Evolutionary conservation across 371 early-diverging fungal species (phyloP), one percentile per base, ranked within the genome.

Genomic region (Mortierella sp.): DNA sequence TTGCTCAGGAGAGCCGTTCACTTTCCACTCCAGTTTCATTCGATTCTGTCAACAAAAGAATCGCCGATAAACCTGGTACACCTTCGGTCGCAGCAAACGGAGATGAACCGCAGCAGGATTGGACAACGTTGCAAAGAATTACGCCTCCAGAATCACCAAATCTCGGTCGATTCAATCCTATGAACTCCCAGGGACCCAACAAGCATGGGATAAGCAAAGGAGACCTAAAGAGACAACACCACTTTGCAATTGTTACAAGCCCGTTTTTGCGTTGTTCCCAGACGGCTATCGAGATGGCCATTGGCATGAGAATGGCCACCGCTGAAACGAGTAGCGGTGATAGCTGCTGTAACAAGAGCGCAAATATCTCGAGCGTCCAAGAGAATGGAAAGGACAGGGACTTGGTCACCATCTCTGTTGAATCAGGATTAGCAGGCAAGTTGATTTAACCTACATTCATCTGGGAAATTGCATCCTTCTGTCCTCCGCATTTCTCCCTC

Each of bases 211-310:
- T 24, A 11, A 39, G 55, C 57, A 39, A 57, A 30, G 45, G 37
- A n/a, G 28, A 20, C 11, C 2, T 35, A 24, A 70, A 54, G 43
- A 66, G 69, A 64, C 70, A 52, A 12, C 72, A 81, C 18, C 76
- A 76, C 66, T 75, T 76, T 70, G 83, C 83, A n/a, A 75, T 81
- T 52, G 64, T 81, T 35, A 81, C 83, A 22, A 81, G 83, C 14
- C 83, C 83, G 2, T 81, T 81, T 57, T 24, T 81, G 52, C 73
- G 83, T 18, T 81, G 83, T 39, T 62, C 83, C 11, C 70, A 81
- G 61, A 81, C 83, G 1, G 83, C 83, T 8, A 67, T 73, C 28
- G 83, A 81, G 64, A 68, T 81, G n/a, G 73, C 76, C 1, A 70
- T 72, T 5, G 83, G 83, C 12, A 72, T 80, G 57, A 63, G 71